Conservation (phyloP, 2,329 filamentous ascomycete species). For the Trichoderma afroharzianum region DNA sequence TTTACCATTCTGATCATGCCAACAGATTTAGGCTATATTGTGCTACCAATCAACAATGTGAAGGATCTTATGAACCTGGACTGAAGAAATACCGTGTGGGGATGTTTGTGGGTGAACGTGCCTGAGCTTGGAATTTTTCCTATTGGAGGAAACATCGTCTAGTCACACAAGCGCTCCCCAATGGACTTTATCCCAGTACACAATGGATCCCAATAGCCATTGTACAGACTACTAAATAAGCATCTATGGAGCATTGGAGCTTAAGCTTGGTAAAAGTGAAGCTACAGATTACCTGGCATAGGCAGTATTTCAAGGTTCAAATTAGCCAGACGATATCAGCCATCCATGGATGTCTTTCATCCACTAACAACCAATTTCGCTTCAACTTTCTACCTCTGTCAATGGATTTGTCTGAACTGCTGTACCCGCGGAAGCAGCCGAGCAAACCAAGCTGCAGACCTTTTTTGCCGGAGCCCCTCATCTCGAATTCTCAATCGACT, state of each 20-base stretch:
- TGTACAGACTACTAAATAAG: neutral
- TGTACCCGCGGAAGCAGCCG: neutral
- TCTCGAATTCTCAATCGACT: neutral
- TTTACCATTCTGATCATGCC: neutral
- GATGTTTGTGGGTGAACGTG: neutral
- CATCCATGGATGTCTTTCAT: neutral
- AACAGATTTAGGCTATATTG: neutral
- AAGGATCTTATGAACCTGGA: neutral
- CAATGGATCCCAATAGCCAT: neutral
- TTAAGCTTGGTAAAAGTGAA: neutral
- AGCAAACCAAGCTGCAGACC: neutral
- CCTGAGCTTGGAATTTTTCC: neutral
- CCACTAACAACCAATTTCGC: neutral
- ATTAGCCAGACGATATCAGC: neutral
- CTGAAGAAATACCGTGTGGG: neutral
- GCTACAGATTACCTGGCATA: neutral
- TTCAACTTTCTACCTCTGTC: neutral
- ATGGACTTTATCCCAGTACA: neutral
- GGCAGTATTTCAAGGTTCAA: neutral
- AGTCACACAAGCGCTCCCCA: neutral
- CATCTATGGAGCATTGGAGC: neutral
- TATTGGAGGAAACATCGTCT: neutral
- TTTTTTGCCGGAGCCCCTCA: conserved; percentile 12
- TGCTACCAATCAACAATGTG: neutral
- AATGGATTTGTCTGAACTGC: neutral